Evolutionary conservation across 257 asterid genomes (phyloP), one percentile per base, ranked within the genome.

Genomic region (Ligustrum vulgare): DNA sequence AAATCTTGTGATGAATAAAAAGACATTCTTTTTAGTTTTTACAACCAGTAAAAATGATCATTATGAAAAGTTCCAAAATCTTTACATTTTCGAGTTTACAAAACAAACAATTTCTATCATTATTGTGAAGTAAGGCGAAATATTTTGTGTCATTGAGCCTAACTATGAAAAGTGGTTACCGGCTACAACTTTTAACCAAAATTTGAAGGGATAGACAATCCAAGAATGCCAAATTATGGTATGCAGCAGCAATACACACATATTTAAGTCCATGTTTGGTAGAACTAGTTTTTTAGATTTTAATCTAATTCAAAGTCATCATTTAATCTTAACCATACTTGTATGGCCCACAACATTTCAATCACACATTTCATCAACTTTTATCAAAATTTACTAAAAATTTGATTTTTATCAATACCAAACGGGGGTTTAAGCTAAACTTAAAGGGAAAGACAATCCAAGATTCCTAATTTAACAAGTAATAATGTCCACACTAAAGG

Each of bases 1-100:
- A 22, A 70, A 33, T 54, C 67, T 70, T 43, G 73, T 35, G 12
- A 47, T 8, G 4, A 65, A 16, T 6, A 32, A 49, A 23, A 72
- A 77, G 74, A 62, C 23, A 54, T 23, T 43, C 36, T 20, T 74
- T 18, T n/a, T 35, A 63, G 16, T 41, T 41, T 41, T 41, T 11
- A 41, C 16, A 11, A 18, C 45, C 18, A 51, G 25, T 10, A 39
- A 41, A 51, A 80, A 34, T 31, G 43, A 25, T 32, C 66, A 25
- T 70, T 23, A 54, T 25, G 70, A 49, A 67, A 79, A 12, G 20
- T 25, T 31, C 32, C 25, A 39, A 71, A 79, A 63, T 28, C 64
- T 37, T 28, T 16, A 56, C 15, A 32, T 65, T 39, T 56, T 60
- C 45, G 3, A 18, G n/a, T 45, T 73, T 45, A 3, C 13, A 2